Conservation (phyloP, 768 basidiomycete species). For the Lentinula lateritia region DNA sequence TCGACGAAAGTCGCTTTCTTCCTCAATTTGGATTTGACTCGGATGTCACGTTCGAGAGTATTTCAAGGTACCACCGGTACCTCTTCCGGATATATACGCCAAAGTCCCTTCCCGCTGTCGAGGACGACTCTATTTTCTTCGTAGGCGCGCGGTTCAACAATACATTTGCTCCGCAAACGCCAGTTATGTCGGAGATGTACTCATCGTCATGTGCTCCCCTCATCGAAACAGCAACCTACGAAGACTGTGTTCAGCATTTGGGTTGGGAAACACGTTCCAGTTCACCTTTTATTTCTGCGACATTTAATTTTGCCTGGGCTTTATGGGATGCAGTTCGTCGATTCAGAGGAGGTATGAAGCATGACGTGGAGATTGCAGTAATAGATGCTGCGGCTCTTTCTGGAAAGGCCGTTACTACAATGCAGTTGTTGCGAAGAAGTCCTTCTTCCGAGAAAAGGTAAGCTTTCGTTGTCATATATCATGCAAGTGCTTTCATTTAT, state of each 20-base stretch:
- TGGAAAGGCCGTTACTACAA: conserved; percentile 55
- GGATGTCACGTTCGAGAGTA: conserved; percentile 54
- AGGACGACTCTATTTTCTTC: conserved; percentile 58
- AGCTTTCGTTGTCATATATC: conserved; percentile 16
- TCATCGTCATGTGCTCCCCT: conserved; percentile 27
- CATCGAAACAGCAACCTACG: conserved; percentile 19
- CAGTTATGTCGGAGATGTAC: conserved; percentile 28
- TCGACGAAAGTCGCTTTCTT: conserved; percentile 5
- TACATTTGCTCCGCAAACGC: conserved; percentile 13
- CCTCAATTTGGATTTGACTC: conserved; percentile 73
- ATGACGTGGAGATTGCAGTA: conserved; percentile 72
- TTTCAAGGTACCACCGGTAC: conserved; percentile 63
- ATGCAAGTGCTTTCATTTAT: conserved; percentile 6
- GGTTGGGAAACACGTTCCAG: conserved; percentile 71
- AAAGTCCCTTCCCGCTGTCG: conserved; percentile 48
- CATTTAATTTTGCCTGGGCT: conserved; percentile 79
- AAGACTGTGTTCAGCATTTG: conserved; percentile 43
- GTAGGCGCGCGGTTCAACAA: conserved; percentile 59
- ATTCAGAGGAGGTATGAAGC: conserved; percentile 68
- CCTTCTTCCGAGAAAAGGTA: conserved; percentile 46
- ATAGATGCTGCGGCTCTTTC: conserved; percentile 63
- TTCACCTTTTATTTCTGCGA: conserved; percentile 68
- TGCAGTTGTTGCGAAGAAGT: conserved; percentile 54
- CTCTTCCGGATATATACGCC: conserved; percentile 81
- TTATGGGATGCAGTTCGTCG: conserved; percentile 77